Percentiles rank a stretch among this genome's conserved stretches.
phyloP scores from a whole-genome alignment of 1,284 basidiomycete species.

The Cryptococcus floricola region DNA sequence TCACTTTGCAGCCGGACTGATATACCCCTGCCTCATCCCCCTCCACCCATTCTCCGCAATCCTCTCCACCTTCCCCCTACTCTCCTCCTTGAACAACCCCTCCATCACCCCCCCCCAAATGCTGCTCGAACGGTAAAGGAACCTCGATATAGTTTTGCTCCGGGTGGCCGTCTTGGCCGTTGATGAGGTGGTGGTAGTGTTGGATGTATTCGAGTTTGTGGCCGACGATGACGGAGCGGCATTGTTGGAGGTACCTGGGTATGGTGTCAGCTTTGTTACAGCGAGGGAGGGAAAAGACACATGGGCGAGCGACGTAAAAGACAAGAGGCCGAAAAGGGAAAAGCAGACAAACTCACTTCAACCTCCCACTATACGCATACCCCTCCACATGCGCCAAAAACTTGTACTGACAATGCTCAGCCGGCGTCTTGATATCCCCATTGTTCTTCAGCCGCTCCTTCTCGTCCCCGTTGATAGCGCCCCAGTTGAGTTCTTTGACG shows the following conservation, averaged over 20 bases:
- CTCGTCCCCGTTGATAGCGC: constrained; percentile 24
- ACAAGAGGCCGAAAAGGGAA: no score
- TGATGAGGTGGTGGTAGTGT: constrained; percentile 48
- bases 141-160: constrained; percentile 46
- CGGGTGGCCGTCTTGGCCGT: constrained; percentile 28
- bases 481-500: constrained; percentile 31
- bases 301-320: no score
- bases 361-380: constrained; percentile 41
- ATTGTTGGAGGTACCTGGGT: constrained; percentile 43
- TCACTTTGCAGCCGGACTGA: constrained; percentile 37
- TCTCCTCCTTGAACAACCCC: constrained; percentile 22
- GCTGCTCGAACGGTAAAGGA: constrained; percentile 22
- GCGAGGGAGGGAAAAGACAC: no score
- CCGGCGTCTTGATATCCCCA: constrained; percentile 32
- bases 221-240: constrained; percentile 42
- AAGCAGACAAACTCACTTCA: constrained; percentile 30
- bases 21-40: constrained; percentile 37
- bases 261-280: neutral
- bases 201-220: constrained; percentile 38
- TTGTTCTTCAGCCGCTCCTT: constrained; percentile 13
- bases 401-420: constrained; percentile 46
- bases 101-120: constrained; percentile 42
- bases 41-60: constrained; percentile 41
- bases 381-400: constrained; percentile 48
- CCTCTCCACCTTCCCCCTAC: constrained; percentile 27